These are phyloP conservation scores for Voacanga thouarsii DNA, from an alignment of 257 asterid genomes.

Conservation along the genomic window DNA sequence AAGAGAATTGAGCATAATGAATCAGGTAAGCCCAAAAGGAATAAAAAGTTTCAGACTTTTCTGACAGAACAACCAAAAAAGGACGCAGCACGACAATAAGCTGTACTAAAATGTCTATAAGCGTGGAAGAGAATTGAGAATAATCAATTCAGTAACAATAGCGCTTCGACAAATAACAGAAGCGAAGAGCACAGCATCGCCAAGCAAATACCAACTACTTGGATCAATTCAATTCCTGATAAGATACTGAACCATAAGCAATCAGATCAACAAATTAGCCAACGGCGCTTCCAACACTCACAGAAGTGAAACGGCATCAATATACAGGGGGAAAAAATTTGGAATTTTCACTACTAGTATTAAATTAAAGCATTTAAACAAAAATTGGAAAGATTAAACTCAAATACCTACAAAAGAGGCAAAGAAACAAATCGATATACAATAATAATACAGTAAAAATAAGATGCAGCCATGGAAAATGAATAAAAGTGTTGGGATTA, in stretches of 20 bases:
- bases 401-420: not conserved
- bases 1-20: too few relatives aligned
- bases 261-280: not conserved
- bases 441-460: not conserved
- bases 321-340: not conserved
- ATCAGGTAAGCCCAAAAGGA: not conserved
- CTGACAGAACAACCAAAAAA: not conserved
- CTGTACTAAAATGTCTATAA: not conserved
- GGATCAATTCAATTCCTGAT: not conserved
- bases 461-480: not conserved
- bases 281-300: not conserved
- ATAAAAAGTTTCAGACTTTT: not conserved
- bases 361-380: not conserved
- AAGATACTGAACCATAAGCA: not conserved
- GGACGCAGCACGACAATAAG: not conserved
- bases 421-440: not conserved
- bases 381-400: not conserved
- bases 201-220: not conserved
- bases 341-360: not conserved
- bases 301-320: not conserved
- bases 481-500: not conserved
- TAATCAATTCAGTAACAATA: not conserved
- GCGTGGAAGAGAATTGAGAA: too few relatives aligned
- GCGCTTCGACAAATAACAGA: not conserved
- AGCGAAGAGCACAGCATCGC: not conserved